A percentile compares a stretch with the other conserved stretches of the same genome.
These are phyloP conservation scores for Limnanthes douglasii DNA, from an alignment of 345 rosid genomes.

Conservation along the genomic window DNA sequence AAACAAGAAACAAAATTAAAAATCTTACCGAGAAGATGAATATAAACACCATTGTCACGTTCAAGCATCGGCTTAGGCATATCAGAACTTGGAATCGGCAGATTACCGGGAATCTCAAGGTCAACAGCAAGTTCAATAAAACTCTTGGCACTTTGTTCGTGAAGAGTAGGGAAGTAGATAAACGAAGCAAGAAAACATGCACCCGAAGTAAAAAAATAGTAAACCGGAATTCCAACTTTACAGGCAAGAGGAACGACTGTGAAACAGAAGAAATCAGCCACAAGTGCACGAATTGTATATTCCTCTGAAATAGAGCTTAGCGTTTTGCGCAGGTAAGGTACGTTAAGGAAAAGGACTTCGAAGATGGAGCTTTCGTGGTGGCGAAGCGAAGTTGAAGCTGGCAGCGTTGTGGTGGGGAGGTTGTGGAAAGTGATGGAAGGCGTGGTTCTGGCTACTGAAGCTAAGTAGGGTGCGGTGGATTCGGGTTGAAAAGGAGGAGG, in stretches of 20 bases:
- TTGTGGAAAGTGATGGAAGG: slow-evolving; percentile 34
- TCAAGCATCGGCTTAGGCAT: slow-evolving; percentile 15
- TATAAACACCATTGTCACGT: slow-evolving; percentile 14
- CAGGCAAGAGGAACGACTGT: slow-evolving; percentile 13
- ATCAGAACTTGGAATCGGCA: slow-evolving; percentile 14
- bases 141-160: slow-evolving; percentile 14
- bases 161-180: slow-evolving; percentile 19
- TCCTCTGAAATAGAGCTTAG: slow-evolving; percentile 18
- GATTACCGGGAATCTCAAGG: slow-evolving; percentile 27
- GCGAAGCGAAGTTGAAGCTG: slow-evolving; percentile 10
- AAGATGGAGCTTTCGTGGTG: slow-evolving; percentile 15
- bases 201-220: slow-evolving; percentile 28
- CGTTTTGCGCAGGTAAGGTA: slow-evolving; percentile 22
- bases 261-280: slow-evolving; percentile 36
- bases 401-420: slow-evolving; percentile 20
- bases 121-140: slow-evolving; percentile 20
- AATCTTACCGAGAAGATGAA: no score
- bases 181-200: slow-evolving; percentile 18
- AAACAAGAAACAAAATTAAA: no score
- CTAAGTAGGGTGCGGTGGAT: slow-evolving; percentile 15
- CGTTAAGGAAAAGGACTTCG: slow-evolving; percentile 18
- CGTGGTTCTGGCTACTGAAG: no score
- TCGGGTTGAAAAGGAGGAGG: slow-evolving; percentile 26
- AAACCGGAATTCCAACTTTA: slow-evolving; percentile 22
- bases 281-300: slow-evolving; percentile 16